Base-by-base conservation (phyloP, 2,329 filamentous ascomycete species). In the Pyrenochaeta sp. region DNA sequence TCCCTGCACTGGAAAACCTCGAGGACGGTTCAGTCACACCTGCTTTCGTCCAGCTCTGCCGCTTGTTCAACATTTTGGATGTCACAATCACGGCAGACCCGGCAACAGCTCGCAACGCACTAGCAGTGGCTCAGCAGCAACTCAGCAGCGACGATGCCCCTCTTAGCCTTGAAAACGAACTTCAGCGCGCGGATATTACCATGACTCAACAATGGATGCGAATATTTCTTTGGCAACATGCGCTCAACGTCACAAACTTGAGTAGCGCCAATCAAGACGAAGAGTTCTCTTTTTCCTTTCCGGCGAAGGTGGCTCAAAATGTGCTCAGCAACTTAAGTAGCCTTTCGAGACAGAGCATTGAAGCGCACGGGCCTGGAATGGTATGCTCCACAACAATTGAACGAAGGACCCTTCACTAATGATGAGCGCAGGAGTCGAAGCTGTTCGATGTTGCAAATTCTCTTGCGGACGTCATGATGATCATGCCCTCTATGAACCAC, bases 191-290 rank as follows among this genome's bases (percentile, higher is more conserved):
- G 7, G 71, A 74, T 31, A 74, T 74, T 4, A 71, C 69, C 0
- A 74, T 74, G 69, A 74, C 72, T 2, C 72, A 74, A 36, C 72
- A 74, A 42, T 74, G 72, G 72, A 73, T 74, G 72, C 66, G 72
- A 6, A 73, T 74, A 3, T 73, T 72, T 49, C 42, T 74, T 3
- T 74, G 72, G 72, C 72, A 74, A 44, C 68, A 73, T 53, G 69
- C 72, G n/a, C 52, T 74, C 15, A 64, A 67, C 18, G 71, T 74
- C 3, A 74, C 71, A 3, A 73, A 66, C 29, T 30, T 74, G 18
- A 69, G 68, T 39, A 68, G 68, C 21, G 59, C 56, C 7, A 57
- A 67, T 15, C 63, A 67, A 23, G 60, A 71, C 2, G 69, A 72
- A 36, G 71, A 72, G 15, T 74, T 74, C 33, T 74, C 71, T 3